Base-by-base conservation (phyloP, 2,329 filamentous ascomycete species). In the Dothistroma pini region DNA sequence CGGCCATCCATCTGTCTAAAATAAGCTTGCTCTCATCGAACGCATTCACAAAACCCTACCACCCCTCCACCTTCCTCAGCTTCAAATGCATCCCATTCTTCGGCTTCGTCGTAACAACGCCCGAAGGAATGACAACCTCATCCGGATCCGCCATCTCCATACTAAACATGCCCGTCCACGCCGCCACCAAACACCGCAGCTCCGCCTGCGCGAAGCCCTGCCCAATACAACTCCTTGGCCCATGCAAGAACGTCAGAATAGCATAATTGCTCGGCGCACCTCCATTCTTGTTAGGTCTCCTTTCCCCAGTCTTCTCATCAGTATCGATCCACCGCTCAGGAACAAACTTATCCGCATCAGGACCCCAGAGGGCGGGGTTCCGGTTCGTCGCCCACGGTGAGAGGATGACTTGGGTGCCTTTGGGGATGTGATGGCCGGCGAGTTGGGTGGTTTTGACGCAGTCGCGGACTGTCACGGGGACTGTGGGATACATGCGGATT, bases 211-310 rank as follows among this genome's bases (percentile, higher is more conserved):
- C 89, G 75, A 96, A 96, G 1, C 81, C 81, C 74, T 87, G 83
- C 0, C 91, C 92, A 68, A 96, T 96, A 72, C 91, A 96, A 72
- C 88, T 89, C 60, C 91, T 80, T 1, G 91, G 90, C 0, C 92
- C 92, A 51, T 68, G 69, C 49, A 69, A 62, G 57, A 69, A 69
- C 4, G 68, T 69, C 19, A 69, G 57, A 25, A 66, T 65, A 11
- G 60, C 64, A 50, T 65, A 69, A 44, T 66, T 68, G 54, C 63
- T 90, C 89, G 68, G 92, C 87, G 0, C 81, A 72, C 1, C 91
- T 89, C 91, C 91, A 95, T 21, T 90, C 78, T 9, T 77, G 21
- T 78, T 79, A 4, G 76, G 72, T 14, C 72, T 71, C 2, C 57
- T 55, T 52, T 66, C 64, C 16, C 67, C 67, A 8, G 63, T 69